Evolutionary conservation across 257 asterid genomes (phyloP).

Genomic region (Jacaranda mimosifolia): DNA sequence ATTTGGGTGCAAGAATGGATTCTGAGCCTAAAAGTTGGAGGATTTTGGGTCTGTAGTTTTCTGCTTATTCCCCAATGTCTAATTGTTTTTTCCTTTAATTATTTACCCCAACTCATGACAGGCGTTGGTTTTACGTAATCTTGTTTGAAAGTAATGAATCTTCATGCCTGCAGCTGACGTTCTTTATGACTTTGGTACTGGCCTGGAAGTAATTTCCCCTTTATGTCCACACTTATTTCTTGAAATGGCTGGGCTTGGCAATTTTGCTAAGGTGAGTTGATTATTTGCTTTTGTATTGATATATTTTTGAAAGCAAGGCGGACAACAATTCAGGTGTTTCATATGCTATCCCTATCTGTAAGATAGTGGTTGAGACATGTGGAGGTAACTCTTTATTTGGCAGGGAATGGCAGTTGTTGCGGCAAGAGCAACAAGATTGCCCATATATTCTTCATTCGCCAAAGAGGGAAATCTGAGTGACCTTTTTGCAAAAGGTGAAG

Average conservation of each 20-base stretch:
- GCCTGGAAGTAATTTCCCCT: conserved; percentile 94
- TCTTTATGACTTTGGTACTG: conserved; percentile 93
- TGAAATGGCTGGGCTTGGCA: conserved; percentile 98
- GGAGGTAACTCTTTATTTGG: conserved; percentile 40
- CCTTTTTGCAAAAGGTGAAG: conserved; percentile 98
- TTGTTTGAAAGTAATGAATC: conserved; percentile 36
- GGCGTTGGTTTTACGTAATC: conserved; percentile 4
- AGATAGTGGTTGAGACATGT: conserved; percentile 11
- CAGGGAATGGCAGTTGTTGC: conserved; percentile 99
- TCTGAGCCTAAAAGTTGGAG: conserved; percentile 99
- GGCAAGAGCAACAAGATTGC: conserved; percentile 98
- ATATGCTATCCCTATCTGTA: conserved; percentile 13
- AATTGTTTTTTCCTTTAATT: conserved; percentile 14
- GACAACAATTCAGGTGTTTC: neutral
- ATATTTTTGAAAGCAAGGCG: neutral
- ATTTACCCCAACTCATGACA: neutral
- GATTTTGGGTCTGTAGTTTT: conserved; percentile 69
- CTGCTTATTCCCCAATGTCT: conserved; percentile 5
- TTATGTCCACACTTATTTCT: conserved; percentile 97
- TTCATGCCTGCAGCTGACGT: conserved; percentile 82
- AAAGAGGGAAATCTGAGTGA: conserved; percentile 99
- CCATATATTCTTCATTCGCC: conserved; percentile 95
- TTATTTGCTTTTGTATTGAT: conserved; percentile 15
- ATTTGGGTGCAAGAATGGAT: conserved; percentile 97
- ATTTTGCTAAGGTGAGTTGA: conserved; percentile 84